Evolutionary conservation across 257 asterid species (phyloP).

Genomic region (Lycium ferocissimum): DNA sequence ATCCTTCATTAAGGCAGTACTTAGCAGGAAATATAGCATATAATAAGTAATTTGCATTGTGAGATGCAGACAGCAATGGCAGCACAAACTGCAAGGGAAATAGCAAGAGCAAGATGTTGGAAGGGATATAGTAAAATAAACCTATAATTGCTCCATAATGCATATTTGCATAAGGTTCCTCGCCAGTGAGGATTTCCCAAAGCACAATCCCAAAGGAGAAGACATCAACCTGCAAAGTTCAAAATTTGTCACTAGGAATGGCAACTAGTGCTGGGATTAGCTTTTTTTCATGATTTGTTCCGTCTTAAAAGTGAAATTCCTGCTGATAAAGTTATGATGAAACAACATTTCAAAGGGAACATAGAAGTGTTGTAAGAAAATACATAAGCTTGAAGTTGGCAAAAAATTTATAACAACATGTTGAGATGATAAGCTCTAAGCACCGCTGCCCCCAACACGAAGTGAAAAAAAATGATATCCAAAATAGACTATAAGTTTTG

Average conservation of each 20-base stretch:
- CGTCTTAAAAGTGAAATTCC: neutral
- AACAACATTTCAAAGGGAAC: conserved; percentile 12
- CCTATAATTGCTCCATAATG: conserved; percentile 39
- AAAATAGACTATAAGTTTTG: neutral
- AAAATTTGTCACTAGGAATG: neutral
- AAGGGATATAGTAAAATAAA: neutral
- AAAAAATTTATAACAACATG: neutral
- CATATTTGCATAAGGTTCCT: conserved; percentile 36
- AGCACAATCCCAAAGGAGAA: conserved; percentile 35
- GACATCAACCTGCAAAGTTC: conserved; percentile 31
- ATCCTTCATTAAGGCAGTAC: neutral
- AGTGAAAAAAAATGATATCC: neutral
- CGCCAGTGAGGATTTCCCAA: conserved; percentile 36
- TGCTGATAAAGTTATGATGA: neutral
- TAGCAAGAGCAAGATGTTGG: conserved; percentile 1
- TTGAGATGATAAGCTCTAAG: neutral
- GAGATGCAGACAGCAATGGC: conserved; percentile 22
- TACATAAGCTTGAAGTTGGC: neutral
- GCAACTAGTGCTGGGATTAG: neutral
- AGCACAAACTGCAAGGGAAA: conserved; percentile 2
- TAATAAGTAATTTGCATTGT: neutral
- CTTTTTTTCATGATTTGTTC: neutral
- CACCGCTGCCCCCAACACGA: neutral
- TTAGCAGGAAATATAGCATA: conserved; percentile 17
- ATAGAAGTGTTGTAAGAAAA: conserved; percentile 16